Evolutionary conservation across 345 rosid species (phyloP).

Genomic region (Trapa incisa): DNA sequence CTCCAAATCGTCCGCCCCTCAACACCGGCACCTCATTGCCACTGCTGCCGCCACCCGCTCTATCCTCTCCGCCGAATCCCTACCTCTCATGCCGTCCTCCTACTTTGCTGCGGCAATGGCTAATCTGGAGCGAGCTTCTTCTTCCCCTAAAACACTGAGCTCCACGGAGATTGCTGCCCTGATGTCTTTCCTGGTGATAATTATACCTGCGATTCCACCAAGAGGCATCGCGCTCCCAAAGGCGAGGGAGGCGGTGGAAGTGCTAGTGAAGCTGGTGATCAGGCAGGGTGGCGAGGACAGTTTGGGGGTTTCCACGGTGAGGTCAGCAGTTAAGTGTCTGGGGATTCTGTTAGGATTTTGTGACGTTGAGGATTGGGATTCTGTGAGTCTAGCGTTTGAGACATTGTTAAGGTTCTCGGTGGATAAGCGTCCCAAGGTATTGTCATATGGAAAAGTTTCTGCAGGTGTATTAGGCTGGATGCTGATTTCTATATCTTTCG

Average conservation of each 20-base stretch:
- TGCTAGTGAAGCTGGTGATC: conserved; percentile 33
- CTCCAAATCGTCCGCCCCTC: conserved; percentile 64
- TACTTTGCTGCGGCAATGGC: conserved; percentile 80
- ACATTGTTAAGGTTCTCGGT: conserved; percentile 47
- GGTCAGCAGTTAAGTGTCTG: conserved; percentile 68
- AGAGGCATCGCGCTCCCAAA: conserved; percentile 32
- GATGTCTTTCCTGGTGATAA: conserved; percentile 53
- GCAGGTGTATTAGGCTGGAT: background rate
- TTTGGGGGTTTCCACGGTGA: conserved; percentile 48
- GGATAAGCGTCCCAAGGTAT: conserved; percentile 88
- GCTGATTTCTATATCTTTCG: background rate
- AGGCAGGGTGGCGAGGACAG: conserved; percentile 26
- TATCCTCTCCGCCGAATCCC: conserved; percentile 54
- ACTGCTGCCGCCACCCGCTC: conserved; percentile 84
- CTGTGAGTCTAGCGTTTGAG: conserved; percentile 41
- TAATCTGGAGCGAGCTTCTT: conserved; percentile 20
- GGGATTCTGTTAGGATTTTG: conserved; percentile 57
- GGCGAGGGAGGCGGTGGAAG: conserved; percentile 58
- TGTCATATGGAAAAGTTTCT: background rate
- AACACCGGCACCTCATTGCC: conserved; percentile 86
- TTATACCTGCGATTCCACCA: conserved; percentile 36
- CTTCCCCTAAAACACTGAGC: conserved; percentile 23
- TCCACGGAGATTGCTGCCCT: conserved; percentile 51
- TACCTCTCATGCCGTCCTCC: conserved; percentile 43
- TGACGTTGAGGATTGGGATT: conserved; percentile 58